phyloP scores from a whole-genome alignment of 371 early-diverging fungal species.

The Funneliformis caledonium region DNA sequence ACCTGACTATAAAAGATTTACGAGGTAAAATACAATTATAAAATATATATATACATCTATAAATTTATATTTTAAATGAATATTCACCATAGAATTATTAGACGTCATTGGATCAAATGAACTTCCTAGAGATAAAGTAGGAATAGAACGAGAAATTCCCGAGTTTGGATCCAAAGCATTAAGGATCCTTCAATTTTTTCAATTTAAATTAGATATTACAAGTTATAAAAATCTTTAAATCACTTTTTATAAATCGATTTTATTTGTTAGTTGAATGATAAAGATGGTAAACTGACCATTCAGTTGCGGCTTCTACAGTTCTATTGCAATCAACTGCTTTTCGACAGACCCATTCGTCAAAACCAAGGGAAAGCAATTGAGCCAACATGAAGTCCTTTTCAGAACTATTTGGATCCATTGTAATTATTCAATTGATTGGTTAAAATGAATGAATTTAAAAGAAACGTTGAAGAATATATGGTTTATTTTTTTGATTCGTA shows the following conservation, averaged over 20 bases:
- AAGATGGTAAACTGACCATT: background rate
- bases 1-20: background rate
- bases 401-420: background rate
- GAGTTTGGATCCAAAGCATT: conserved; percentile 1
- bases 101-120: background rate
- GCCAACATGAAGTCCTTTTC: background rate
- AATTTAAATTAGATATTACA: too few relatives aligned
- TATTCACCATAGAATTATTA: background rate
- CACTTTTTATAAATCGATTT: too few relatives aligned
- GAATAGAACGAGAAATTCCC: background rate
- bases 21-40: background rate
- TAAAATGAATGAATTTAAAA: too few relatives aligned
- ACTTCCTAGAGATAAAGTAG: background rate
- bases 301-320: background rate
- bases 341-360: conserved; percentile 14
- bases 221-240: too few relatives aligned
- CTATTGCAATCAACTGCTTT: background rate
- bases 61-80: background rate
- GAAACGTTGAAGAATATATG: too few relatives aligned
- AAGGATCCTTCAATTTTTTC: background rate
- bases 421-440: background rate
- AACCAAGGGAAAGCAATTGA: conserved; percentile 11
- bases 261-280: too few relatives aligned
- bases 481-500: too few relatives aligned
- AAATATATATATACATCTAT: background rate